Percentiles rank a stretch among this genome's conserved stretches.
Evolutionary conservation across 2,329 filamentous ascomycete genomes (phyloP).

Genomic region (Beauveria asiatica): DNA sequence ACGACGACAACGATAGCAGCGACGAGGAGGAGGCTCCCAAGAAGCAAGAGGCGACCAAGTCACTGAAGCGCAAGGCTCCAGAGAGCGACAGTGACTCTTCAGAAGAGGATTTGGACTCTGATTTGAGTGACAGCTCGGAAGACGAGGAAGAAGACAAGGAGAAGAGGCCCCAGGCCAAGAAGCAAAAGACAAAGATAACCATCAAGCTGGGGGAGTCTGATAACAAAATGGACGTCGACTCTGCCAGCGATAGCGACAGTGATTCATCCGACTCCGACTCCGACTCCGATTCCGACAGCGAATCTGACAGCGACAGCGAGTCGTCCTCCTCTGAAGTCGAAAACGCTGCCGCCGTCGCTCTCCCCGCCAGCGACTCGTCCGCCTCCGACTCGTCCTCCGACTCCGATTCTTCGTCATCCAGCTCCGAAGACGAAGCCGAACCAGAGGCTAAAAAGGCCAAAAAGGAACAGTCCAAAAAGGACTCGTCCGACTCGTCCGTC

Average conservation of each 20-base stretch:
- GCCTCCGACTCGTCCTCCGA: slow-evolving; percentile 11
- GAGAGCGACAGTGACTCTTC: slow-evolving; percentile 14
- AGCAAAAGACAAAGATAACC: background rate
- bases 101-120: background rate
- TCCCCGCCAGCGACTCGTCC: slow-evolving; percentile 29
- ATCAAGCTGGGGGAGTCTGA: slow-evolving; percentile 6
- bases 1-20: slow-evolving; percentile 14
- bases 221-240: slow-evolving; percentile 18
- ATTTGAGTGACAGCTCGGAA: slow-evolving; percentile 18
- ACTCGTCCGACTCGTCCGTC: slow-evolving; percentile 36
- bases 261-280: slow-evolving; percentile 14
- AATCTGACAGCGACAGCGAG: slow-evolving; percentile 26
- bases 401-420: slow-evolving; percentile 19
- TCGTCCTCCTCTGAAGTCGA: slow-evolving; percentile 7
- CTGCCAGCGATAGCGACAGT: slow-evolving; percentile 18
- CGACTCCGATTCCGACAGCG: slow-evolving; percentile 7
- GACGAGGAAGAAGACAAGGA: slow-evolving; percentile 36
- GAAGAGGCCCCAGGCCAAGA: slow-evolving; percentile 13
- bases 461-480: slow-evolving; percentile 18
- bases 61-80: slow-evolving; percentile 34
- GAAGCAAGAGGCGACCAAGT: slow-evolving; percentile 9
- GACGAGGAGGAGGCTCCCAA: slow-evolving; percentile 19
- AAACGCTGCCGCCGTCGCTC: slow-evolving; percentile 25
- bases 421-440: slow-evolving; percentile 17
- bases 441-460: slow-evolving; percentile 13